These are phyloP conservation scores for Dryas octopetala DNA, from an alignment of 306 rosid species.

Conservation along the genomic window DNA sequence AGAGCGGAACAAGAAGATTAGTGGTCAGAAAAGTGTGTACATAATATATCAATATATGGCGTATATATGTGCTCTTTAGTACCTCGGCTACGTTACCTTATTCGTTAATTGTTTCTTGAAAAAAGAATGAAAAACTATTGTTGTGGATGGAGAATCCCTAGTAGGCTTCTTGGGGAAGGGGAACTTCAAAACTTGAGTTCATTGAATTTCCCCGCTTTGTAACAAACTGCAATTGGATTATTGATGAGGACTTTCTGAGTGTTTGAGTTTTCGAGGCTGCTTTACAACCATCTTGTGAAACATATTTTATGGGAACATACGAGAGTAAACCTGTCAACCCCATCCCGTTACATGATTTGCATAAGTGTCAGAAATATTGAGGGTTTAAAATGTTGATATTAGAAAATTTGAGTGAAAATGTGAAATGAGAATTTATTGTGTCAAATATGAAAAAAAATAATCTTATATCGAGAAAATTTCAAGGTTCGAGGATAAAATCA, in stretches of 20 bases:
- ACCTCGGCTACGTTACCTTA: conserved; percentile 33
- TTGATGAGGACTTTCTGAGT: conserved; percentile 6
- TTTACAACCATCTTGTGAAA: too few relatives aligned
- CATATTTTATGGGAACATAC: too few relatives aligned
- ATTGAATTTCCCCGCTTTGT: conserved; percentile 28
- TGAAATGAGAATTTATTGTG: too few relatives aligned
- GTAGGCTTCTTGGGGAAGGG: conserved; percentile 3
- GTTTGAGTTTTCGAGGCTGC: neutral
- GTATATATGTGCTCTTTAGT: conserved; percentile 36
- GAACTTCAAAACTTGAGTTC: conserved; percentile 15
- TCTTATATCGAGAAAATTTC: too few relatives aligned
- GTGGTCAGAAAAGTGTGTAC: conserved; percentile 45
- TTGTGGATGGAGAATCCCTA: conserved; percentile 27
- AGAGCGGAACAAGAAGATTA: conserved; percentile 16
- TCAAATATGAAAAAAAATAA: too few relatives aligned
- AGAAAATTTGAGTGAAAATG: too few relatives aligned
- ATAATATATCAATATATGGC: conserved; percentile 48
- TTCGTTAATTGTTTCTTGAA: conserved; percentile 40
- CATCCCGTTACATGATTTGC: too few relatives aligned
- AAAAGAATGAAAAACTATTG: conserved; percentile 3
- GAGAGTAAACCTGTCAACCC: too few relatives aligned
- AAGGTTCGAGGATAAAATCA: too few relatives aligned
- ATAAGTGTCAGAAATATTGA: too few relatives aligned
- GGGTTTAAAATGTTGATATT: too few relatives aligned
- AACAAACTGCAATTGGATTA: conserved; percentile 3